Base-by-base conservation (phyloP, 345 rosid species). In the Eucalyptus tenuipes region DNA sequence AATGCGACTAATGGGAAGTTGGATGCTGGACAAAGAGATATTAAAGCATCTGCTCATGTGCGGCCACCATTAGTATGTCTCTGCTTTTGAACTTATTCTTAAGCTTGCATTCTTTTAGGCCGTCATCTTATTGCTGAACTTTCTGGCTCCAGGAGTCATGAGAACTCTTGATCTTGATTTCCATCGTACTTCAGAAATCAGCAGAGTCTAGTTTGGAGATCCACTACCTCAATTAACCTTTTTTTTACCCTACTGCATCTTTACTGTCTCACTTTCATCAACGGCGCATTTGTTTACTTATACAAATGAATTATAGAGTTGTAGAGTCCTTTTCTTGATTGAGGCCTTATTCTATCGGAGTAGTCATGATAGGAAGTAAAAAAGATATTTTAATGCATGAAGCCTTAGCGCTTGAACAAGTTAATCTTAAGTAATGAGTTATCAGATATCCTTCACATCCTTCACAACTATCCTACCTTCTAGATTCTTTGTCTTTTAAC, bases 31-130 rank as follows among this genome's bases (percentile, higher is more conserved):
- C 97, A 93, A 91, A 93, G 88, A 91, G 99, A 94, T 88, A 52
- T 91, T 31, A 95, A 93, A 92, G 97, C 95, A 91, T 89, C 93
- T 90, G 91, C 94, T 88, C 96, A 95, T 44, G 90, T 89, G 89
- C 98, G 99, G 89, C 96, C 97, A 50, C 93, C 95, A 71, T 88
- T 97, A 87, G 99, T 98, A 98, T 91, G 97, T 89, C 91, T 90
- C 87, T 85, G 85, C 88, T 85, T 22, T 85, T 87, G 49, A 47
- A 16, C 85, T 44, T 71, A 55, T 80, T 89, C 86, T 87, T 44
- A 68, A 40, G 42, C 68, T 45, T 40, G 75, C 16, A 24, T 49
- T 37, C 64, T 64, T 27, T 55, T 40, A 49, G 80, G 45, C 40
- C 55, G 37, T 75, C 59, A 68, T 42, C 80, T 64, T 61, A 55